Percentiles rank a stretch among this genome's conserved stretches.
phyloP scores from a whole-genome alignment of 148 eudicot species.

The Fallopia convolvulus region DNA sequence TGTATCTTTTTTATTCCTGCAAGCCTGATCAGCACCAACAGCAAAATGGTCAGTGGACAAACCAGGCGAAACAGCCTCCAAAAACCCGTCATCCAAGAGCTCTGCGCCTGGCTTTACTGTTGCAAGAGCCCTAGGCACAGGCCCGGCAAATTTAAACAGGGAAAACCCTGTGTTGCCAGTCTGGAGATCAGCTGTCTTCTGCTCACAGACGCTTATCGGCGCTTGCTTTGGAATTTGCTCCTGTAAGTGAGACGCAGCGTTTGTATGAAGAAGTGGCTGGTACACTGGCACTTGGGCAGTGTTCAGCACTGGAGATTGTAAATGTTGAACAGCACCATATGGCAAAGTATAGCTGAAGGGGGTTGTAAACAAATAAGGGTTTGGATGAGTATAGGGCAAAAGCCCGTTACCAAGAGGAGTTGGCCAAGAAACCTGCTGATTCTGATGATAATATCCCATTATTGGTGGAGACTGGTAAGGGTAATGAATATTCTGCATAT shows the following conservation, averaged over 20 bases:
- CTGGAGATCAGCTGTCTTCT: slow-evolving; percentile 24
- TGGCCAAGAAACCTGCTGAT: slow-evolving; percentile 62
- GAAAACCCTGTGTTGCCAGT: slow-evolving; percentile 59
- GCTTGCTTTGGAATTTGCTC: slow-evolving; percentile 30
- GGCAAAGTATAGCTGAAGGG: slow-evolving; percentile 58
- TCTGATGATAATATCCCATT: slow-evolving; percentile 73
- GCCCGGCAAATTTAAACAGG: slow-evolving; percentile 83
- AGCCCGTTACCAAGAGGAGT: slow-evolving; percentile 58
- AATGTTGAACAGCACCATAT: slow-evolving; percentile 57
- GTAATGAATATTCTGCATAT: slow-evolving; percentile 40
- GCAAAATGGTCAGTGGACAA: slow-evolving; percentile 16
- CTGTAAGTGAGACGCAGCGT: slow-evolving; percentile 26
- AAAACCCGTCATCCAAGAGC: slow-evolving; percentile 37
- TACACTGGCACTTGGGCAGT: slow-evolving; percentile 52
- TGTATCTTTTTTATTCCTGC: slow-evolving; percentile 51
- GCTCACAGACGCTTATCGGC: slow-evolving; percentile 18
- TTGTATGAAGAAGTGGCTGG: slow-evolving; percentile 44
- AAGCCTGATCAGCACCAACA: slow-evolving; percentile 35
- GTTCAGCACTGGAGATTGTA: slow-evolving; percentile 45
- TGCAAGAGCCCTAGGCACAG: slow-evolving; percentile 71
- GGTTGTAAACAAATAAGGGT: slow-evolving; percentile 52
- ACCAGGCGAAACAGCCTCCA: slow-evolving; percentile 22
- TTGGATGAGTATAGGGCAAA: slow-evolving; percentile 53
- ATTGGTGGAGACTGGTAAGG: slow-evolving; percentile 63
- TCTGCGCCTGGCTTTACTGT: slow-evolving; percentile 27